Base-by-base conservation (phyloP, 148 eudicot genomes). In the Tetragonia tetragonoides region DNA sequence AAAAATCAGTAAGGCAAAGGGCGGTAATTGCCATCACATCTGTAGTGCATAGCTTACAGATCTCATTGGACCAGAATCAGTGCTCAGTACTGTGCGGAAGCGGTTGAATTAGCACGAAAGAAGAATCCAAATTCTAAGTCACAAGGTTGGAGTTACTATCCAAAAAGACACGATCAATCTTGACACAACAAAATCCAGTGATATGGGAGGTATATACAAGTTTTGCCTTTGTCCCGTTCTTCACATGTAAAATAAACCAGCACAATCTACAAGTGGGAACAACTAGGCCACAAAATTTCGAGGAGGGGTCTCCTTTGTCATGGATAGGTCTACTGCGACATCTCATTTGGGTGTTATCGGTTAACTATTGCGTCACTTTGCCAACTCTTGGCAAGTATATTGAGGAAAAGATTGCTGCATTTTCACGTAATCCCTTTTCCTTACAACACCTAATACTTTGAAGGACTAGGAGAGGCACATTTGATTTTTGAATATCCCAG, bases 241-340 rank as follows among this genome's bases (percentile, higher is more conserved):
- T 72, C 76, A 79, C 81, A 72, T 79, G 81, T 70, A 68, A 63
- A 38, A 79, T 79, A 72, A 79, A 79, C 76, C 51, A 78, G 39
- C 70, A 37, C 28, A 62, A 53, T 60, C 81, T 63, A 64, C 63
- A 78, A 63, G 70, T 73, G 75, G 70, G 81, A 78, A 16, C 21
- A 71, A 70, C 42, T 62, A 70, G 51, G 68, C 80, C 76, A 47
- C 70, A 78, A n/a, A 62, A 70, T 21, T 53, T 38, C 23, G 64
- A 78, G 64, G 68, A 78, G 70, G 64, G 70, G 64, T 62, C 76
- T 63, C 70, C 38, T 63, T 68, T 71, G 56, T 79, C 40, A 79
- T 64, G 81, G 47, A 63, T 72, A 49, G 38, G 49, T 78, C 51
- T 41, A 38, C 51, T 78, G 66, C 63, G 70, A 79, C 77, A 72